A percentile compares a stretch with the other conserved stretches of the same genome.
phyloP scores from a whole-genome alignment of 352 stramenopile genomes.

The Phytophthora chlamydospora region DNA sequence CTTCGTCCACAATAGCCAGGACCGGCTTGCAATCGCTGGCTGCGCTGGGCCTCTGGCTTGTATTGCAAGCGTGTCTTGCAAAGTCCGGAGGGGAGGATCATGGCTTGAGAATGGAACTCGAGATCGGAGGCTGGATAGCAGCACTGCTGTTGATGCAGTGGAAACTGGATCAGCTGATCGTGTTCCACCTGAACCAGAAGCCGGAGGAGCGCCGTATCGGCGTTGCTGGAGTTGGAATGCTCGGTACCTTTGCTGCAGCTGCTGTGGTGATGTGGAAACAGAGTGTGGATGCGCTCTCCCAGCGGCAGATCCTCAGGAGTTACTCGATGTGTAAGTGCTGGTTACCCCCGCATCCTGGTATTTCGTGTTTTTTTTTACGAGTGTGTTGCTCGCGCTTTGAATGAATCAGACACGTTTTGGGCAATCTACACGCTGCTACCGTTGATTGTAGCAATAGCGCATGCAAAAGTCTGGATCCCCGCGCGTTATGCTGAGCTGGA shows the following conservation, averaged over 20 bases:
- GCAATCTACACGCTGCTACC: constrained; percentile 43
- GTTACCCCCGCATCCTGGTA: too few species aligned
- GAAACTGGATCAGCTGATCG: constrained; percentile 48
- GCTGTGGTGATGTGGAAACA: constrained; percentile 1
- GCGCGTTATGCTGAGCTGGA: constrained; percentile 56
- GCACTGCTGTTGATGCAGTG: constrained; percentile 53
- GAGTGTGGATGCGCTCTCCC: constrained; percentile 34
- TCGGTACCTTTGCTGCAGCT: neutral
- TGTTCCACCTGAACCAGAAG: constrained; percentile 43
- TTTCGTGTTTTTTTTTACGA: neutral
- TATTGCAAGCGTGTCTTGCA: constrained; percentile 24
- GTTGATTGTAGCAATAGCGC: constrained; percentile 38
- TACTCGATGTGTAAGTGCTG: constrained; percentile 39
- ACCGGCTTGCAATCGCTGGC: constrained; percentile 31
- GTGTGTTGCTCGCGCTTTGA: neutral
- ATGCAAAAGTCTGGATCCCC: constrained; percentile 54
- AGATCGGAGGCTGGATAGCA: constrained; percentile 22
- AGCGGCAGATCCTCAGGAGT: constrained; percentile 38
- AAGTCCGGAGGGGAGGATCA: neutral
- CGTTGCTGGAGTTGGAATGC: constrained; percentile 19
- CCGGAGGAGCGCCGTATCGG: constrained; percentile 28
- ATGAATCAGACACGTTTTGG: constrained; percentile 33
- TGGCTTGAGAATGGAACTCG: constrained; percentile 11
- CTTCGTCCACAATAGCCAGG: constrained; percentile 30
- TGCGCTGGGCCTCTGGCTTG: constrained; percentile 22